Base-by-base conservation (phyloP, 345 rosid species). In the Euphorbia pulcherrima region DNA sequence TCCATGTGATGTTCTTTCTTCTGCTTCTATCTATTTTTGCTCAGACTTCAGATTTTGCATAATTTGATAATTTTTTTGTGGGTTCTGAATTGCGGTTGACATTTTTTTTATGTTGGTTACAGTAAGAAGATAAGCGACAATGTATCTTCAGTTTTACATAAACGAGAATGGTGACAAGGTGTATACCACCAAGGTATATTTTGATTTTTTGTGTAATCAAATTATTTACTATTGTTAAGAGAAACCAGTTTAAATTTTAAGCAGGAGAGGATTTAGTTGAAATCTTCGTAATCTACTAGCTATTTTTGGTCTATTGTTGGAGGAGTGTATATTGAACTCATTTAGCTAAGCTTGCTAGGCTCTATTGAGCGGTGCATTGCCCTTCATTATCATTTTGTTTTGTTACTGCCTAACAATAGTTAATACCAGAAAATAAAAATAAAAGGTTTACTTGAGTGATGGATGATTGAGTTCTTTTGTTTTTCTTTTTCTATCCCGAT, bases 71-170 rank as follows among this genome's bases (percentile, higher is more conserved):
- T 3, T 16, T 68, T 68, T 7, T 35, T 8, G 41, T 30, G 21
- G 18, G 2, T 11, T 26, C 18, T 28, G n/a, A 16, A 61, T 37
- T 26, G 17, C 7, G 59, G 20, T 29, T 46, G 10, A 46, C 50
- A 39, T 61, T 53, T 13, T 55, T 3, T 33, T 37, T 0, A 23
- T 65, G 16, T 11, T 56, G 27, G 18, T 41, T 41, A 20, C 6
- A 44, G 62, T 62, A 51, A 5, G 5, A 41, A 4, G 16, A 41
- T 21, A 29, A 58, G 40, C 33, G 4, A 54, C 55, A 21, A 88
- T 88, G 94, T 88, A 84, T 84, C 94, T 88, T 63, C 86, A 83
- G 84, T 88, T 76, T 80, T 88, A 88, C 74, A 86, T 88, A 58
- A 88, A 88, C 68, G 94, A 88, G 59, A 88, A 86, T 30, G 94